Conservation (phyloP, 1,284 basidiomycete species). For the Lignosus rhinocerotis region DNA sequence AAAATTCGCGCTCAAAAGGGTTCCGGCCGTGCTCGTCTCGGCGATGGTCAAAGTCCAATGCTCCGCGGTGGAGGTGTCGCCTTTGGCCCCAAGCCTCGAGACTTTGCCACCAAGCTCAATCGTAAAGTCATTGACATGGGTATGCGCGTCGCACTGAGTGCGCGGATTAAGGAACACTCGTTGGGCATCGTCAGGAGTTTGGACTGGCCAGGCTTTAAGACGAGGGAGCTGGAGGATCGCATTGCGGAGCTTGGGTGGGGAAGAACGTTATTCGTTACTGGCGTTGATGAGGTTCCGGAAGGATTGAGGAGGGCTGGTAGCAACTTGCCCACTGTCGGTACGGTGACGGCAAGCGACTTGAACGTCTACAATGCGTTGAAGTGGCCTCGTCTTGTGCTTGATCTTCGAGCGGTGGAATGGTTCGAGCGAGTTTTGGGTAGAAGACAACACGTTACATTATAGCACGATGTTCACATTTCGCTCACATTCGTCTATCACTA, state of each 20-base stretch:
- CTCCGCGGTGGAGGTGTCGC: conserved; percentile 91
- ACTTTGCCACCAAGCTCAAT: conserved; percentile 89
- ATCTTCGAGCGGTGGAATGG: conserved; percentile 68
- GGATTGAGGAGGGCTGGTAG: conserved; percentile 57
- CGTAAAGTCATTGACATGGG: conserved; percentile 92
- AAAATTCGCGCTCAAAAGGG: conserved; percentile 96
- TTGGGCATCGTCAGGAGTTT: conserved; percentile 77
- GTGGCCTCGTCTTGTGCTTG: conserved; percentile 72
- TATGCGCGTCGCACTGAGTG: conserved; percentile 86
- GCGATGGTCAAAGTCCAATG: conserved; percentile 87
- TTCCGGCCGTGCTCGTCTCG: conserved; percentile 85
- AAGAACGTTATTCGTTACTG: conserved; percentile 74
- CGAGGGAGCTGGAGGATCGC: conserved; percentile 56
- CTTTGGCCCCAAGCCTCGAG: conserved; percentile 87
- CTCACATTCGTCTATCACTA: neutral
- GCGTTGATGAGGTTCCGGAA: conserved; percentile 54
- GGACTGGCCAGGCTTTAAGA: conserved; percentile 72
- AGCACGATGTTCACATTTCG: conserved; percentile 14
- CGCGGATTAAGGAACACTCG: conserved; percentile 73
- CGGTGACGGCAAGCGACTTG: conserved; percentile 64
- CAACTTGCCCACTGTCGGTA: conserved; percentile 66
- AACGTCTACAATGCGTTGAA: conserved; percentile 78
- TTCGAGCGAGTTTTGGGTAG: conserved; percentile 63
- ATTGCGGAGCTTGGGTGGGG: conserved; percentile 63
- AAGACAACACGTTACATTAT: conserved; percentile 9